Percentiles rank a stretch among this genome's conserved stretches.
These are phyloP conservation scores for Phytopythium vexans DNA, from an alignment of 352 stramenopile species.

Conservation along the genomic window DNA sequence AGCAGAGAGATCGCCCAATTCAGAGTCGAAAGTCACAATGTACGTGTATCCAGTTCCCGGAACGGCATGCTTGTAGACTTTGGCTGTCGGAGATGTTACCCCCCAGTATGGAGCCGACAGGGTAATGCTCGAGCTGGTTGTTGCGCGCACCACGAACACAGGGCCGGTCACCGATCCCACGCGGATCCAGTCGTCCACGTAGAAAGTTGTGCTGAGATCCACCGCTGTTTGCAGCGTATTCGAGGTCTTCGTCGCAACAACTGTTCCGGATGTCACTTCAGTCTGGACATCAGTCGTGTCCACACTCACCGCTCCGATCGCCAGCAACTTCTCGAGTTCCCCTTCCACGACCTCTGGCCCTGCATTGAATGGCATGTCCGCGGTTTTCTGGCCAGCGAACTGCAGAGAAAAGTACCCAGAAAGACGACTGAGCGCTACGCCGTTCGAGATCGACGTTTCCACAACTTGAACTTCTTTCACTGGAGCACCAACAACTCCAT, in stretches of 20 bases:
- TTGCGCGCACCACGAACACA: conserved; percentile 84
- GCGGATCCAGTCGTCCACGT: conserved; percentile 91
- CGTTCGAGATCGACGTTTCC: conserved; percentile 59
- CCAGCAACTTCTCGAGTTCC: conserved; percentile 76
- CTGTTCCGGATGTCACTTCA: conserved; percentile 46
- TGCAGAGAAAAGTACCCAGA: conserved; percentile 75
- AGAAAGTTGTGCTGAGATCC: conserved; percentile 66
- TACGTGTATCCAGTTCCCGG: conserved; percentile 58
- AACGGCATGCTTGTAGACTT: conserved; percentile 83
- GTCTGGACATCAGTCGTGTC: conserved; percentile 86
- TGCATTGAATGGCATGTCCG: conserved; percentile 52
- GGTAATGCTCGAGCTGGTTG: conserved; percentile 63
- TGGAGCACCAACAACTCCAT: conserved; percentile 46
- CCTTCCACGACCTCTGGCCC: conserved; percentile 77
- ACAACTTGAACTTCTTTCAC: conserved; percentile 91
- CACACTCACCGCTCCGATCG: conserved; percentile 84
- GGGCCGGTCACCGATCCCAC: conserved; percentile 71
- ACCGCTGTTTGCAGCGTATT: conserved; percentile 52
- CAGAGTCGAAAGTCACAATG: conserved; percentile 67
- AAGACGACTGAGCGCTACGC: conserved; percentile 29
- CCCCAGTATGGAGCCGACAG: conserved; percentile 89
- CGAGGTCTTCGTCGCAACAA: conserved; percentile 77
- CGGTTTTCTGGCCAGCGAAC: conserved; percentile 62
- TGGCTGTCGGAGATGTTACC: conserved; percentile 30
- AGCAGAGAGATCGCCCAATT: conserved; percentile 64